phyloP scores from a whole-genome alignment of 192 early-diverging fungal genomes.

The Pilobolus umbonatus region DNA sequence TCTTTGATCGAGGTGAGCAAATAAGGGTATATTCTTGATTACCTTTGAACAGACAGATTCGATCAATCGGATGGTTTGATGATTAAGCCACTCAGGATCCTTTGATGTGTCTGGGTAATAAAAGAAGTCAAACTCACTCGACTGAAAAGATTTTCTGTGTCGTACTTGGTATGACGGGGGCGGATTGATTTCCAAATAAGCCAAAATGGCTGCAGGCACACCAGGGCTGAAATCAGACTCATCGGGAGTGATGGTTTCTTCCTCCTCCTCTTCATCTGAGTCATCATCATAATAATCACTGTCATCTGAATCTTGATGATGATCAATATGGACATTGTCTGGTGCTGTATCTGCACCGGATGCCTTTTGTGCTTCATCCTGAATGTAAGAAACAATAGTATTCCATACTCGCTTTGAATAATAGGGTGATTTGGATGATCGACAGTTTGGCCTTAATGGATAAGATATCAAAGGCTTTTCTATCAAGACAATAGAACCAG shows the following conservation, averaged over 20 bases:
- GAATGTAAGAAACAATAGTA: slow-evolving; percentile 9
- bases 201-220: slow-evolving; percentile 32
- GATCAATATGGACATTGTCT: too few relatives aligned
- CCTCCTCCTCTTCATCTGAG: slow-evolving; percentile 9
- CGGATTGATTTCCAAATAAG: slow-evolving; percentile 23
- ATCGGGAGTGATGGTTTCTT: background rate
- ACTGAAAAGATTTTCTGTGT: background rate
- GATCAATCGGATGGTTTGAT: slow-evolving; percentile 23
- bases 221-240: slow-evolving; percentile 30
- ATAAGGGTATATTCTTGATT: background rate
- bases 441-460: slow-evolving; percentile 21
- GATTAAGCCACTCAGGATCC: slow-evolving; percentile 18
- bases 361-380: too few relatives aligned
- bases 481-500: slow-evolving; percentile 26
- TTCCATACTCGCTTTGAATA: slow-evolving; percentile 32
- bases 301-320: background rate
- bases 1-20: slow-evolving; percentile 6
- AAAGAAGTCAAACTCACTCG: slow-evolving; percentile 27
- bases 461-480: slow-evolving; percentile 29
- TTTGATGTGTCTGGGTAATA: slow-evolving; percentile 22
- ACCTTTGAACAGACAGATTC: background rate
- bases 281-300: background rate
- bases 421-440: slow-evolving; percentile 28
- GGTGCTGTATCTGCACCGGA: too few relatives aligned
- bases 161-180: slow-evolving; percentile 9